Percentiles rank a stretch among this genome's conserved stretches.
Conservation (phyloP, 768 basidiomycete species). For the Russula lepida region DNA sequence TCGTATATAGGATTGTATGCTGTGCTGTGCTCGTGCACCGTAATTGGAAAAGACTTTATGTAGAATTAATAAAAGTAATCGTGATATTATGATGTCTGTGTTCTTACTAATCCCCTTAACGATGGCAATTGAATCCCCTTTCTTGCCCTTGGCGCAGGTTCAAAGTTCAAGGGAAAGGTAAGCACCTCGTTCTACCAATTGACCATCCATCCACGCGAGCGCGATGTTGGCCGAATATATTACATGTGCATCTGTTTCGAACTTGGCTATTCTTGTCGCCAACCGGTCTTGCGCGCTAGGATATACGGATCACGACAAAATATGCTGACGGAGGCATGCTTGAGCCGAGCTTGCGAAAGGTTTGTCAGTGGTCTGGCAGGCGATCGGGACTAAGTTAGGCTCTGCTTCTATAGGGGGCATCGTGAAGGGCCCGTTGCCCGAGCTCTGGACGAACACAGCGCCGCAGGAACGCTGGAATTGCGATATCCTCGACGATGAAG, state of each 20-base stretch:
- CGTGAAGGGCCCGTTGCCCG: too few species aligned
- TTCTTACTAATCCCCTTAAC: conserved; percentile 29
- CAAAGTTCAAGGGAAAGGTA: conserved; percentile 30
- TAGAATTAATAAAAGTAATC: background rate
- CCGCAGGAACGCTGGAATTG: too few species aligned
- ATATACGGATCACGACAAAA: conserved; percentile 39
- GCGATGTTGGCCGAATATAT: too few species aligned
- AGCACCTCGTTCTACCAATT: background rate
- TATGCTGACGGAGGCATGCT: conserved; percentile 34
- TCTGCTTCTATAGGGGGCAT: too few species aligned
- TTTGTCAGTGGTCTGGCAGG: too few species aligned
- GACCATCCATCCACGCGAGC: too few species aligned
- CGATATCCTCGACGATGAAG: too few species aligned
- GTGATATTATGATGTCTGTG: conserved; percentile 29
- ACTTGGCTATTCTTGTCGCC: background rate
- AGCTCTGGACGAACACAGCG: too few species aligned
- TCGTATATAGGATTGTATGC: background rate
- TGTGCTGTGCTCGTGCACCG: background rate
- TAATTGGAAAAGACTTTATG: background rate
- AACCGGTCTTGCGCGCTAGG: conserved; percentile 27
- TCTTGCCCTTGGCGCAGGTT: conserved; percentile 57
- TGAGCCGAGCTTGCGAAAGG: conserved; percentile 40
- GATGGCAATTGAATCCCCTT: conserved; percentile 46
- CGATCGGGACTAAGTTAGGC: too few species aligned
- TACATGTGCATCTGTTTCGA: conserved; percentile 29